These are phyloP conservation scores for Elongisporangium anandrum DNA, from an alignment of 352 stramenopile genomes.

Conservation along the genomic window DNA sequence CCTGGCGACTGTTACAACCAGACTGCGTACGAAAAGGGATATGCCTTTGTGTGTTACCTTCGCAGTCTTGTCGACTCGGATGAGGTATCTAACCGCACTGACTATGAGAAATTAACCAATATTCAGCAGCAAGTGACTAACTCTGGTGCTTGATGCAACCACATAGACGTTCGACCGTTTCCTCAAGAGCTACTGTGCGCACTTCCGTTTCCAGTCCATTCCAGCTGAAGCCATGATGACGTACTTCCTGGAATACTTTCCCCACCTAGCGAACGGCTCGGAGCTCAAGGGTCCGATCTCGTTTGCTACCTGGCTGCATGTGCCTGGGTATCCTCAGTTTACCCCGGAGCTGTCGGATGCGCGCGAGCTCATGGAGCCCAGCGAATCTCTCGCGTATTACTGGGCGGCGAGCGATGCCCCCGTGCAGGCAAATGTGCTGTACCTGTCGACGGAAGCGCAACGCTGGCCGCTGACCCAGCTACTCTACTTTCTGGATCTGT, in stretches of 20 bases:
- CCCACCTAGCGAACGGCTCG: slow-evolving; percentile 36
- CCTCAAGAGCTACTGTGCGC: slow-evolving; percentile 54
- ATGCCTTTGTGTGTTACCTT: slow-evolving; percentile 74
- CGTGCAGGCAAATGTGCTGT: slow-evolving; percentile 59
- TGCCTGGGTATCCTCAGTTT: slow-evolving; percentile 52
- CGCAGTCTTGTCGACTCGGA: slow-evolving; percentile 60
- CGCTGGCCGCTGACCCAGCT: slow-evolving; percentile 51
- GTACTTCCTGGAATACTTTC: slow-evolving; percentile 70
- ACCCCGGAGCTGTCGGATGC: slow-evolving; percentile 59
- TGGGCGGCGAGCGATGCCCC: slow-evolving; percentile 45
- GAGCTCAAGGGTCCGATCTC: slow-evolving; percentile 60
- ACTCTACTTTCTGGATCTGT: slow-evolving; percentile 72
- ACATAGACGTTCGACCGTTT: slow-evolving; percentile 61
- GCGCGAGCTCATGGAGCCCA: slow-evolving; percentile 63
- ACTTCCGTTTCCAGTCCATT: slow-evolving; percentile 77
- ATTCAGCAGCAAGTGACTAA: too few species aligned
- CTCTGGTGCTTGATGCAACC: not conserved
- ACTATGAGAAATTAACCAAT: too few species aligned
- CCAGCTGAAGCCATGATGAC: slow-evolving; percentile 61
- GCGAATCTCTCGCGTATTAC: slow-evolving; percentile 59
- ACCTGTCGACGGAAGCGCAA: slow-evolving; percentile 55
- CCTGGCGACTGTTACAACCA: slow-evolving; percentile 81
- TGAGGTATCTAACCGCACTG: too few species aligned
- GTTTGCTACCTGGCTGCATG: slow-evolving; percentile 67
- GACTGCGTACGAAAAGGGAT: slow-evolving; percentile 81